phyloP scores from a whole-genome alignment of 352 stramenopile species.

The Globisporangium carolinianum region DNA sequence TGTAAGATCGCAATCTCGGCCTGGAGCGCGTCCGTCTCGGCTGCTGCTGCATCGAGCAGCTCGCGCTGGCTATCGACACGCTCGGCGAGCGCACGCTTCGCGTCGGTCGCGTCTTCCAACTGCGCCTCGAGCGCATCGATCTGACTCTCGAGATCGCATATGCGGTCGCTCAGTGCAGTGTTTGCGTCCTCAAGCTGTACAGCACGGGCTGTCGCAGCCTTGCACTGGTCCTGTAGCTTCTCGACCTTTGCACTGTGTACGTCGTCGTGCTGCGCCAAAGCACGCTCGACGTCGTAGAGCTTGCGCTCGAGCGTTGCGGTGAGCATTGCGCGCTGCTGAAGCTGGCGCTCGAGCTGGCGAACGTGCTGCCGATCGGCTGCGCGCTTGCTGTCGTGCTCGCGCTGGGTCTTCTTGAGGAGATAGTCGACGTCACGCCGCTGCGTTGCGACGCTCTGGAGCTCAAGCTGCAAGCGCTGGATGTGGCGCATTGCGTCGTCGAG shows the following conservation, averaged over 20 bases:
- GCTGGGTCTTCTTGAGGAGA: slow-evolving; percentile 63
- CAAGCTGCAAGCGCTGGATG: slow-evolving; percentile 43
- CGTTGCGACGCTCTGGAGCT: slow-evolving; percentile 55
- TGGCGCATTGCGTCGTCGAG: slow-evolving; percentile 50
- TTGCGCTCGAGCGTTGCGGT: slow-evolving; percentile 60
- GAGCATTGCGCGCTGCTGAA: slow-evolving; percentile 59
- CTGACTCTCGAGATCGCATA: slow-evolving; percentile 24
- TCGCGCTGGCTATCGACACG: slow-evolving; percentile 40
- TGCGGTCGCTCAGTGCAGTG: slow-evolving; percentile 17
- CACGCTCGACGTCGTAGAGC: slow-evolving; percentile 62
- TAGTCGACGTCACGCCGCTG: slow-evolving; percentile 57
- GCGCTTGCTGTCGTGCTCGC: slow-evolving; percentile 64
- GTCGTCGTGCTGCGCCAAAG: slow-evolving; percentile 41
- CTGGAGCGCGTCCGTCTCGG: slow-evolving; percentile 45
- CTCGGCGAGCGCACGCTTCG: slow-evolving; percentile 46
- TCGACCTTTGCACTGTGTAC: slow-evolving; percentile 40
- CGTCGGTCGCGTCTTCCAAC: slow-evolving; percentile 29
- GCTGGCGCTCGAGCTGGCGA: slow-evolving; percentile 67
- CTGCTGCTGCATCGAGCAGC: slow-evolving; percentile 29
- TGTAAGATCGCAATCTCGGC: slow-evolving; percentile 65
- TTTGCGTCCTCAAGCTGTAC: slow-evolving; percentile 35
- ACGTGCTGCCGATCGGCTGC: slow-evolving; percentile 55
- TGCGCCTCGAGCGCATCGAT: slow-evolving; percentile 23
- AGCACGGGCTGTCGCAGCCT: slow-evolving; percentile 20
- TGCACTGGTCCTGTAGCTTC: slow-evolving; percentile 22